Evolutionary conservation across 768 basidiomycete species (phyloP).

Genomic region (Pleurotus eryngii): DNA sequence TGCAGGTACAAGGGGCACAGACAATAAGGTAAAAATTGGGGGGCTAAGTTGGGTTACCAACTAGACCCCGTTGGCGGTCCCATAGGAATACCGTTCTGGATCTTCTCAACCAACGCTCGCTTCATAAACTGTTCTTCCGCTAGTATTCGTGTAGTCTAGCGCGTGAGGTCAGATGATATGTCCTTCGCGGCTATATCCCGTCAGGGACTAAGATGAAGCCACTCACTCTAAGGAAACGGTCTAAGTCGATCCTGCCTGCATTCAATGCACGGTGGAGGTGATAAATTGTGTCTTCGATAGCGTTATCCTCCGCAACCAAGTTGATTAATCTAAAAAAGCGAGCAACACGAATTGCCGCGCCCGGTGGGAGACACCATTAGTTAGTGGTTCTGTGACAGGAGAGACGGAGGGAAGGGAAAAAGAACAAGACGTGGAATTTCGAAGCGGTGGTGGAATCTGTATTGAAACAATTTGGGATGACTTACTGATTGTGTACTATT

Average conservation of each 20-base stretch:
- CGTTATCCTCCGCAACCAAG: conserved; percentile 98
- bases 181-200: conserved; percentile 1
- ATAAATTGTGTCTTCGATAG: conserved; percentile 97
- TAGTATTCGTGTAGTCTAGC: conserved; percentile 75
- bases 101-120: conserved; percentile 91
- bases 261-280: conserved; percentile 94
- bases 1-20: background rate
- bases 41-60: conserved; percentile 19
- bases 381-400: conserved; percentile 3
- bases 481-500: conserved; percentile 96
- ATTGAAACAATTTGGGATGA: conserved; percentile 18
- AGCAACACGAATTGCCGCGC: conserved; percentile 8
- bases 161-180: conserved; percentile 6
- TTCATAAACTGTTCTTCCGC: conserved; percentile 98
- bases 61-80: conserved; percentile 38
- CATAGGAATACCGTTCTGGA: conserved; percentile 58
- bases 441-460: conserved; percentile 9
- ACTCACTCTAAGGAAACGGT: conserved; percentile 87
- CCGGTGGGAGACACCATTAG: background rate
- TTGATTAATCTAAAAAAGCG: conserved; percentile 70
- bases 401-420: background rate
- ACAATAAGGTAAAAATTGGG: background rate
- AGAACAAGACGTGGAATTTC: conserved; percentile 6
- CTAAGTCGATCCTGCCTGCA: conserved; percentile 87
- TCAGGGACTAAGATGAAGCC: conserved; percentile 6